A percentile compares a stretch with the other conserved stretches of the same genome.
Evolutionary conservation across 176 grass and related monocot species (phyloP).

Genomic region (Rhipidocladum racemiflorum): DNA sequence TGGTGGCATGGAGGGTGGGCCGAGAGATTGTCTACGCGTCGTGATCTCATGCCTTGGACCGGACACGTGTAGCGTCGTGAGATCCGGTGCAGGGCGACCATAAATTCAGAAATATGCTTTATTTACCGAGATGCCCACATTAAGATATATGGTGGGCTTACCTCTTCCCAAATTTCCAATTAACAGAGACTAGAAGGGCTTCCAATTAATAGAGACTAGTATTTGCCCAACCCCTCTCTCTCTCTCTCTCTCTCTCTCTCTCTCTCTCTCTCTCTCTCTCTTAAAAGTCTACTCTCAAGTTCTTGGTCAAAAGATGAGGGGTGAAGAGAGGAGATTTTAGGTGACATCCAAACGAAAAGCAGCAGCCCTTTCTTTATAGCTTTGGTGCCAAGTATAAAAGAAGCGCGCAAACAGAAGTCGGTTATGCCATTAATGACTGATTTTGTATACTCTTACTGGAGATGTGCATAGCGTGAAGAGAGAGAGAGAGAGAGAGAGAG

Average conservation of each 20-base stretch:
- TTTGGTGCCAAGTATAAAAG: slow-evolving; percentile 37
- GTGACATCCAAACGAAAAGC: slow-evolving; percentile 47
- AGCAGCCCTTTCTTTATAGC: slow-evolving; percentile 35
- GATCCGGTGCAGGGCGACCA: too few relatives aligned
- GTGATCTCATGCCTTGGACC: too few relatives aligned
- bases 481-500: slow-evolving; percentile 1
- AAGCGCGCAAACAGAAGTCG: slow-evolving; percentile 41
- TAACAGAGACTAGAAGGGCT: neutral
- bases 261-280: neutral
- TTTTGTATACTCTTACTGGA: slow-evolving; percentile 39
- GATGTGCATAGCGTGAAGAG: slow-evolving; percentile 34
- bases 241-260: neutral
- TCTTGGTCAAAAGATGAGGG: slow-evolving; percentile 48
- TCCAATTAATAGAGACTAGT: slow-evolving; percentile 17
- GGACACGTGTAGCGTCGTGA: rapidly evolving
- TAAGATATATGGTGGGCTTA: neutral
- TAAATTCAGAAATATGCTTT: too few relatives aligned
- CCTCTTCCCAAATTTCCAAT: slow-evolving; percentile 5
- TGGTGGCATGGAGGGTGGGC: too few relatives aligned
- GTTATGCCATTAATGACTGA: slow-evolving; percentile 56
- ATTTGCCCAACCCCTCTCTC: neutral
- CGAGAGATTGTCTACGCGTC: too few relatives aligned
- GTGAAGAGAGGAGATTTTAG: slow-evolving; percentile 39
- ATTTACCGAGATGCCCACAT: too few relatives aligned
- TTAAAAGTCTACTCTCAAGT: slow-evolving; percentile 34